Conservation (phyloP, 2,329 filamentous ascomycete genomes). For the Beauveria australis region DNA sequence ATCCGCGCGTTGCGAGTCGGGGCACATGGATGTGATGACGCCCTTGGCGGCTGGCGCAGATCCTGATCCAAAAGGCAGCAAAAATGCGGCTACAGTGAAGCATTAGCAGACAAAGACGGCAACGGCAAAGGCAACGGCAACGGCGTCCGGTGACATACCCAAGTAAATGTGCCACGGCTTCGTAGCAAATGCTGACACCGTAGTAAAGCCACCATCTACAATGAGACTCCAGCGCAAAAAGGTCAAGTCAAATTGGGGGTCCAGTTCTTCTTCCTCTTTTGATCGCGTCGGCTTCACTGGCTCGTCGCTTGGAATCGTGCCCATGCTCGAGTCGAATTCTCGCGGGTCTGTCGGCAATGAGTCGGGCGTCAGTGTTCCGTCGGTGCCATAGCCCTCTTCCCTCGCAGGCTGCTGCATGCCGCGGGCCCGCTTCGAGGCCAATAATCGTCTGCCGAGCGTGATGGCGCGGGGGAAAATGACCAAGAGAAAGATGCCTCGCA, state of each 20-base stretch:
- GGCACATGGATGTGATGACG: constrained; percentile 64
- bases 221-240: constrained; percentile 60
- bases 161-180: constrained; percentile 62
- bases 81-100: constrained; percentile 39
- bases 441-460: constrained; percentile 28
- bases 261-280: constrained; percentile 27
- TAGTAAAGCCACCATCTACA: constrained; percentile 56
- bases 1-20: constrained; percentile 52
- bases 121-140: not conserved
- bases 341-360: constrained; percentile 29
- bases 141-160: constrained; percentile 24
- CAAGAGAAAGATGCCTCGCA: constrained; percentile 47
- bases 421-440: constrained; percentile 4
- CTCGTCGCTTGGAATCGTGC: constrained; percentile 30
- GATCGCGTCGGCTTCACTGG: constrained; percentile 29
- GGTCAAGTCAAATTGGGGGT: constrained; percentile 56
- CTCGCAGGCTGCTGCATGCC: not conserved
- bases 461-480: constrained; percentile 48
- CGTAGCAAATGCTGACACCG: constrained; percentile 52
- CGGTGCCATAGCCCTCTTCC: constrained; percentile 7
- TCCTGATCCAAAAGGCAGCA: constrained; percentile 61
- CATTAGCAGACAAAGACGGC: not conserved
- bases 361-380: constrained; percentile 10
- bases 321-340: constrained; percentile 33
- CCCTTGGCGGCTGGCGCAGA: constrained; percentile 63